A percentile compares a stretch with the other conserved stretches of the same genome.
phyloP scores from a whole-genome alignment of 768 basidiomycete genomes.

The Boletus reticulatus region DNA sequence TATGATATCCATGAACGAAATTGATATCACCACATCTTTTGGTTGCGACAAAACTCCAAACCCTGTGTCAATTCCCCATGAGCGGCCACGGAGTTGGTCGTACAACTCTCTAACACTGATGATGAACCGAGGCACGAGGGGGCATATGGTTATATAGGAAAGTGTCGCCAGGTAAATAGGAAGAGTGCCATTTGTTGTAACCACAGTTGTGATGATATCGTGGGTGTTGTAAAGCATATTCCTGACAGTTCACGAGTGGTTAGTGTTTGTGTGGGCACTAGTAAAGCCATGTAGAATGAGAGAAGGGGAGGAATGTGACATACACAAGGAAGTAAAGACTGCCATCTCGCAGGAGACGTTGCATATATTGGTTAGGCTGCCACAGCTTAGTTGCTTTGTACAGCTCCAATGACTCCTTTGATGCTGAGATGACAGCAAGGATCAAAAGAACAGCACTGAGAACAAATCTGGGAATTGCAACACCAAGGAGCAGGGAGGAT shows the following conservation, averaged over 20 bases:
- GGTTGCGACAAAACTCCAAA: neutral
- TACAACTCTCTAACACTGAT: conserved; percentile 5
- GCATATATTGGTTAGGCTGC: conserved; percentile 8
- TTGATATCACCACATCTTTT: too few species aligned
- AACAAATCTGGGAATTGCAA: neutral
- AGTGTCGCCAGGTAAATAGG: neutral
- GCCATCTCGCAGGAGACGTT: neutral
- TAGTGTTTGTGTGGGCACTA: too few species aligned
- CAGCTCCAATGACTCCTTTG: neutral
- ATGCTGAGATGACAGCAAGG: neutral
- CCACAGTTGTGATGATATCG: neutral
- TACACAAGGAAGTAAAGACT: conserved; percentile 8
- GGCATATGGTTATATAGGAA: neutral
- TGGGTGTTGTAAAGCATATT: neutral
- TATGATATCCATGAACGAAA: too few species aligned
- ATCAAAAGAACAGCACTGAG: neutral
- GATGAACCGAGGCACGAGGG: conserved; percentile 7
- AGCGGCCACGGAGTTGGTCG: neutral
- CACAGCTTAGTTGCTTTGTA: conserved; percentile 2
- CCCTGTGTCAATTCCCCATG: conserved; percentile 3
- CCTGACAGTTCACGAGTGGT: neutral
- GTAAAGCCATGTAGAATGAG: too few species aligned
- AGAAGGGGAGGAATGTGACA: neutral
- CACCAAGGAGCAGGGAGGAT: too few species aligned
- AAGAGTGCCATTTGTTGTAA: neutral